A percentile compares a stretch with the other conserved stretches of the same genome.
phyloP scores from a whole-genome alignment of 495 filamentous ascomycete genomes.

The Penicillium pulvis region DNA sequence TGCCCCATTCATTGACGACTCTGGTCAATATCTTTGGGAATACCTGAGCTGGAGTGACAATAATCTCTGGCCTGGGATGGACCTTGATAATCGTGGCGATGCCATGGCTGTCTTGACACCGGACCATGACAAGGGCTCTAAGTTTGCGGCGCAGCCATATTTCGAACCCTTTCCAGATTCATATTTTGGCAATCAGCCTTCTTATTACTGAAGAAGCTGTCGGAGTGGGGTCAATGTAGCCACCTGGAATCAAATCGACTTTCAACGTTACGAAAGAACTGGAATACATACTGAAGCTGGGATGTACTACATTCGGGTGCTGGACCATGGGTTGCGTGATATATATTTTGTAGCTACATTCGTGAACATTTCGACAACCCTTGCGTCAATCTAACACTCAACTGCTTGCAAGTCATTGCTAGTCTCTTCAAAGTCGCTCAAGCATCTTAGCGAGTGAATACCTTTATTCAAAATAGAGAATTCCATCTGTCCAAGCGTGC shows the following conservation, averaged over 20 bases:
- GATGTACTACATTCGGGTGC: no score
- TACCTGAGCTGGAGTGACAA: constrained; percentile 48
- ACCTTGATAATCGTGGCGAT: constrained; percentile 33
- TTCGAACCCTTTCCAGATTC: constrained; percentile 33
- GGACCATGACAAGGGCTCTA: constrained; percentile 34
- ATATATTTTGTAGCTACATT: no score
- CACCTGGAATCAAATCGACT: neutral
- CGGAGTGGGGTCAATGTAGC: neutral
- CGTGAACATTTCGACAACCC: no score
- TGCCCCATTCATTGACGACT: constrained; percentile 36
- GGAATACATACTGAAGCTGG: neutral
- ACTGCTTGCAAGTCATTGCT: neutral
- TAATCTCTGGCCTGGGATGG: constrained; percentile 39
- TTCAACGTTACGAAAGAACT: no score
- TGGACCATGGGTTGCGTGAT: no score
- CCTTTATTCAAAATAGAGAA: no score
- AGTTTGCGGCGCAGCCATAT: constrained; percentile 30
- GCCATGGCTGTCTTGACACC: constrained; percentile 28
- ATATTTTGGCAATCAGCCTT: constrained; percentile 32
- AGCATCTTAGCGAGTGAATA: no score
- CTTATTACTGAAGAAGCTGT: constrained; percentile 20
- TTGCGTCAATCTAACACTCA: no score
- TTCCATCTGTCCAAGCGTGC: no score
- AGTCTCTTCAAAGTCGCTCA: neutral
- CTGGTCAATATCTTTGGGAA: constrained; percentile 45